These are phyloP conservation scores for Phaeotremella skinneri DNA, from an alignment of 768 basidiomycete genomes.

Conservation along the genomic window DNA sequence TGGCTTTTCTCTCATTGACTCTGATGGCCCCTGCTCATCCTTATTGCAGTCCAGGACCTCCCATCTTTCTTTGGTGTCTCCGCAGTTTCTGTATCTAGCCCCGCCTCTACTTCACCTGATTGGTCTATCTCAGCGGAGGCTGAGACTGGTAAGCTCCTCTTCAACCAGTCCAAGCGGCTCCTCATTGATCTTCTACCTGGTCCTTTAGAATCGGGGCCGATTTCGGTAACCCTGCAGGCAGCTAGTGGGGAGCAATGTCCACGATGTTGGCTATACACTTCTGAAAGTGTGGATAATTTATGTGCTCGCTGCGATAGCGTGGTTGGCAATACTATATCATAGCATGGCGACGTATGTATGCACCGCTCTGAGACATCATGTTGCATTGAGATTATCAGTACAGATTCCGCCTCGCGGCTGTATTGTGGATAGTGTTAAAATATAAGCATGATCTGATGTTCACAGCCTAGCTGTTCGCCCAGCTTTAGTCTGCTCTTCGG, in stretches of 20 bases:
- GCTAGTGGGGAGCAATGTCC: constrained; percentile 72
- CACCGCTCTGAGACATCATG: too few relatives aligned
- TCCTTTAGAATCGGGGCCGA: constrained; percentile 41
- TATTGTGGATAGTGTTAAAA: too few relatives aligned
- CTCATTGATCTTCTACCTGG: constrained; percentile 29
- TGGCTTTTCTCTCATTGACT: background rate
- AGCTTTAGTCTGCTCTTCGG: constrained; percentile 20
- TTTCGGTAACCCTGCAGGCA: constrained; percentile 52
- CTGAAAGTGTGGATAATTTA: constrained; percentile 57
- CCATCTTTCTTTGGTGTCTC: constrained; percentile 20
- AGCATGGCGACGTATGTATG: constrained; percentile 4
- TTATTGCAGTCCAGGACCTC: constrained; percentile 6
- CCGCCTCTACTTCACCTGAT: background rate
- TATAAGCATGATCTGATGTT: too few relatives aligned
- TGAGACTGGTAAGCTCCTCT: background rate
- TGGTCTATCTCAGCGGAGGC: background rate
- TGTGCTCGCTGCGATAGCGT: constrained; percentile 63
- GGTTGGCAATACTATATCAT: too few relatives aligned
- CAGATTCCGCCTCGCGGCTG: too few relatives aligned
- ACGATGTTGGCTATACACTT: constrained; percentile 81
- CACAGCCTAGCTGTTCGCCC: constrained; percentile 31
- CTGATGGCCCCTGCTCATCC: background rate
- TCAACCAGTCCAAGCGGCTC: constrained; percentile 8
- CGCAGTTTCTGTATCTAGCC: background rate
- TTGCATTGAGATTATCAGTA: too few relatives aligned